phyloP scores from a whole-genome alignment of 176 grass and related monocot species.

The Oryza glumipatula region DNA sequence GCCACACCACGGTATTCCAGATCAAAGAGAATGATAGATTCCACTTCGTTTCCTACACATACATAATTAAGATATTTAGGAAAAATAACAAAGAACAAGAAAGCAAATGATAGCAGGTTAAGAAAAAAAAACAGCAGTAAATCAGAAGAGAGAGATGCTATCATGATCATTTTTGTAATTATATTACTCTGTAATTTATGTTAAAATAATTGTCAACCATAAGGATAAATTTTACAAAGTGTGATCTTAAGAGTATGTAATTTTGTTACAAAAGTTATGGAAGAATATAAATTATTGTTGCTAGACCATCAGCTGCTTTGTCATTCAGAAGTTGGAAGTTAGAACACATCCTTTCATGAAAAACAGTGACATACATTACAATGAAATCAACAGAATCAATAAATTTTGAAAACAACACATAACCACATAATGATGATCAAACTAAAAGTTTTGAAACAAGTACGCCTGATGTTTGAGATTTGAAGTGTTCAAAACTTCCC shows the following conservation, averaged over 20 bases:
- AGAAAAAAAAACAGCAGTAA: slow-evolving; percentile 1
- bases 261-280: background rate
- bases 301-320: background rate
- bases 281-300: slow-evolving; percentile 15
- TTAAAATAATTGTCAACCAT: background rate
- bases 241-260: background rate
- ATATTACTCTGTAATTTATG: background rate
- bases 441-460: background rate
- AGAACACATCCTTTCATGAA: background rate
- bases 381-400: background rate
- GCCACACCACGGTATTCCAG: slow-evolving; percentile 87
- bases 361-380: background rate
- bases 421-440: slow-evolving; percentile 11
- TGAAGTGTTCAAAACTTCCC: background rate
- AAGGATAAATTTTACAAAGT: background rate
- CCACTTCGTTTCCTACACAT: slow-evolving; percentile 71
- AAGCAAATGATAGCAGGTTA: slow-evolving; percentile 1
- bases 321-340: background rate
- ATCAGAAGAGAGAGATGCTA: slow-evolving; percentile 3
- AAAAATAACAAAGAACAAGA: background rate
- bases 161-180: background rate
- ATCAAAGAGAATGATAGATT: slow-evolving; percentile 70
- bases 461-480: slow-evolving; percentile 8
- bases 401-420: slow-evolving; percentile 13
- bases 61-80: slow-evolving; percentile 18